Conservation (phyloP, 306 rosid genomes). For the Prunus davidiana region DNA sequence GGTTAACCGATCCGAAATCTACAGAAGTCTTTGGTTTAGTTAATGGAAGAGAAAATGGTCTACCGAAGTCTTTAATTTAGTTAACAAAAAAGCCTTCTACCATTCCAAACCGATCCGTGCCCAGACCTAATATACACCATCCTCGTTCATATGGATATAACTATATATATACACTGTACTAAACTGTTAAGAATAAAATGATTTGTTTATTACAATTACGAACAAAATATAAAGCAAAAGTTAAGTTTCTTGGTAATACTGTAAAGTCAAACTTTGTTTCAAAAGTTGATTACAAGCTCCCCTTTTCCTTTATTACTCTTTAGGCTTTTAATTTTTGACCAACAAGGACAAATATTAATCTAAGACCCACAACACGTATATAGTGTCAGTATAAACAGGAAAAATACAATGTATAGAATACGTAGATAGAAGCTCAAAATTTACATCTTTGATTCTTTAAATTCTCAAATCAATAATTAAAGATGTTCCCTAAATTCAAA, state of each 20-base stretch:
- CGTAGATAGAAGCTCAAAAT: not conserved
- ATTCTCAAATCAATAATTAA: not conserved
- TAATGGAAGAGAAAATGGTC: no score
- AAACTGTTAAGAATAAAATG: no score
- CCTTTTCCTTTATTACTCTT: constrained; percentile 34
- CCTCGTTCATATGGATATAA: no score
- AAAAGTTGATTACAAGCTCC: constrained; percentile 41
- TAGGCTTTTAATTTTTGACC: constrained; percentile 27
- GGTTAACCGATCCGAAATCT: no score
- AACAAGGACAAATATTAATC: constrained; percentile 9
- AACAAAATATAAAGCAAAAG: constrained; percentile 23
- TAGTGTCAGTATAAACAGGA: not conserved
- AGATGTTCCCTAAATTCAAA: constrained; percentile 8
- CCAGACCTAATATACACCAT: no score
- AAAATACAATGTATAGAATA: not conserved
- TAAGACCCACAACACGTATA: not conserved
- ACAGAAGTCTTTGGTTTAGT: no score
- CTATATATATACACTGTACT: no score
- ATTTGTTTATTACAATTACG: no score
- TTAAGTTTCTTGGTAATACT: constrained; percentile 42
- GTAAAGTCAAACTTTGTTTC: constrained; percentile 45
- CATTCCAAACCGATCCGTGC: no score
- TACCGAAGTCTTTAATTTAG: no score
- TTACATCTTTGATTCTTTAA: not conserved
- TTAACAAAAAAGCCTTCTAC: no score